phyloP scores from a whole-genome alignment of 2,329 filamentous ascomycete genomes.

The Verticillium longisporum region DNA sequence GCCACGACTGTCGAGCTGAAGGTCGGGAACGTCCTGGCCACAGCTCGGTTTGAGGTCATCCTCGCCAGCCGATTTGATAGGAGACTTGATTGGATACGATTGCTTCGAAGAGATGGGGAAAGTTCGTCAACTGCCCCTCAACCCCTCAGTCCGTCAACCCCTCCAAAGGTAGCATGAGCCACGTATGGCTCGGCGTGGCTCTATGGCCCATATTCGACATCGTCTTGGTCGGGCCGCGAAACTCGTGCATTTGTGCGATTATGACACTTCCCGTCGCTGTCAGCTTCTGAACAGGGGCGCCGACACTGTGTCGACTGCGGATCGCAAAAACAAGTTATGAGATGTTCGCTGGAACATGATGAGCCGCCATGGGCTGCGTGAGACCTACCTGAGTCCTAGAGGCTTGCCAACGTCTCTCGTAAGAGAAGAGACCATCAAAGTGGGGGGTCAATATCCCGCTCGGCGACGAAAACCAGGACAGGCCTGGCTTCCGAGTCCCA shows the following conservation, averaged over 20 bases:
- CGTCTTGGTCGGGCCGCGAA: background rate
- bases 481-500: background rate
- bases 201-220: too few species aligned
- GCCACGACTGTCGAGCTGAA: background rate
- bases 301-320: background rate
- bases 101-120: background rate
- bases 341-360: background rate
- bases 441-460: background rate
- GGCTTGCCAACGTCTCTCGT: background rate
- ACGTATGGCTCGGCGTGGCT: too few species aligned
- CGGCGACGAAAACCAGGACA: background rate
- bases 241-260: background rate
- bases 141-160: background rate
- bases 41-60: background rate
- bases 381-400: background rate
- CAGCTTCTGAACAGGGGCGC: background rate
- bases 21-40: background rate
- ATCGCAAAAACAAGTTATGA: background rate
- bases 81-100: background rate
- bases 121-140: background rate
- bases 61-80: background rate
- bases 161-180: background rate
- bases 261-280: background rate
- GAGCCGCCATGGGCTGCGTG: background rate
- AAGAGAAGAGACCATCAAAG: background rate